Evolutionary conservation across 2,329 filamentous ascomycete species (phyloP), one percentile per base, ranked within the genome.

Genomic region (Emergomyces pasteurianus): DNA sequence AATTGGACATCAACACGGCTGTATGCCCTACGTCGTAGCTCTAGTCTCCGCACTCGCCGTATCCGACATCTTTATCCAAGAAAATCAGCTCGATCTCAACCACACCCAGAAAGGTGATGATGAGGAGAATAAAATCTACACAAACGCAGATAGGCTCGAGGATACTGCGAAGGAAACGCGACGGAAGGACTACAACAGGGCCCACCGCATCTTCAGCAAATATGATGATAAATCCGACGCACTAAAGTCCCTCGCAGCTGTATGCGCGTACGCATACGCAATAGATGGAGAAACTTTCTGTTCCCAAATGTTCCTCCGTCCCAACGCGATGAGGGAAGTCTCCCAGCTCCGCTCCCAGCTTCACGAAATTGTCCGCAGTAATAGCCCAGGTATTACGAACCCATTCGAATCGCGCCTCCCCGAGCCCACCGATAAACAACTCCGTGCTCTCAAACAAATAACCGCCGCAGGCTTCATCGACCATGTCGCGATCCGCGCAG

Each of bases 381-480:
- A 92, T 69, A 86, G 91, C 57, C 82, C 87, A 1, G 69, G 70
- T 43, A 61, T 75, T 21, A 64, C 77, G 9, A 70, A 68, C 12
- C 62, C 72, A 5, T 80, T 78, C 65, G 67, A 75, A 38, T 59
- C 77, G 6, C 63, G 81, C 75, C 66, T 92, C 76, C 74, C 83
- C 72, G 71, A 85, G 70, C 77, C 81, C 78, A 82, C 83, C 0
- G 77, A 85, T 7, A 87, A 86, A 65, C 87, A 91, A 69, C 78
- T 95, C 34, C 86, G 86, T 54, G 85, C 90, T 0, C 79, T 99
- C 34, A 95, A 95, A 73, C 90, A 96, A 71, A 95, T 97, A 76
- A 86, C 90, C 26, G 90, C 92, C 0, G 88, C 90, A 0, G 94
- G 92, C 0, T 97, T 96, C 76, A 85, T 97, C 69, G 94, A 99